These are phyloP conservation scores for Pseudogymnoascus sp. DNA, from an alignment of 2,329 filamentous ascomycete genomes.

Conservation along the genomic window DNA sequence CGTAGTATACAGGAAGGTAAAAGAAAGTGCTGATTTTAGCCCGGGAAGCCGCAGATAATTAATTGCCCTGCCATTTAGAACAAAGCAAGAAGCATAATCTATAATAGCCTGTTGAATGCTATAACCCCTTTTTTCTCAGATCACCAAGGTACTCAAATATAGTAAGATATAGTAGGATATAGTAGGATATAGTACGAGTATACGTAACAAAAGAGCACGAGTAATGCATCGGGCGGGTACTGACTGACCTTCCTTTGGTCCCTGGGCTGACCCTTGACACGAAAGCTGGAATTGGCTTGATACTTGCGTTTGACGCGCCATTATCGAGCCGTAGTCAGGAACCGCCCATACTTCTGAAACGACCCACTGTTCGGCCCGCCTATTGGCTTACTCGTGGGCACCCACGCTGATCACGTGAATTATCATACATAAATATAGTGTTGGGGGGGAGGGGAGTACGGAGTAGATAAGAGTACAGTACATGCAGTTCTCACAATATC, in stretches of 20 bases:
- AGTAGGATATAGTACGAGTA: too few relatives aligned
- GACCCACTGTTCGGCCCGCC: not conserved
- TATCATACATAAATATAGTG: too few relatives aligned
- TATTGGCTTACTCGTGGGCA: not conserved
- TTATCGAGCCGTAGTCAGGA: conserved; percentile 1
- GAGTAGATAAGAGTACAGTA: not conserved
- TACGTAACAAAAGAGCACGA: not conserved
- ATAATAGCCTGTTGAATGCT: not conserved
- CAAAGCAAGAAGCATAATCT: not conserved
- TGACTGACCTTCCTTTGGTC: not conserved
- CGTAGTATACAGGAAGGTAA: not conserved
- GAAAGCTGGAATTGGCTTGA: not conserved
- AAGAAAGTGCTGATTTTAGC: not conserved
- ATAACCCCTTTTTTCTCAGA: not conserved
- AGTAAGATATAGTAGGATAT: not conserved
- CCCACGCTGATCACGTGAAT: not conserved
- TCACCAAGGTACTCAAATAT: not conserved
- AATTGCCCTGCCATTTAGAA: not conserved
- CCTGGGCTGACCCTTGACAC: not conserved
- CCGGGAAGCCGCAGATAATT: not conserved
- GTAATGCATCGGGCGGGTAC: not conserved
- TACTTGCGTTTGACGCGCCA: not conserved
- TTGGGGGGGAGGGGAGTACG: too few relatives aligned
- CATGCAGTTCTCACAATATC: not conserved
- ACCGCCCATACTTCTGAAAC: not conserved